Conservation (phyloP, 192 early-diverging fungal genomes). For the Podila clonocystis region DNA sequence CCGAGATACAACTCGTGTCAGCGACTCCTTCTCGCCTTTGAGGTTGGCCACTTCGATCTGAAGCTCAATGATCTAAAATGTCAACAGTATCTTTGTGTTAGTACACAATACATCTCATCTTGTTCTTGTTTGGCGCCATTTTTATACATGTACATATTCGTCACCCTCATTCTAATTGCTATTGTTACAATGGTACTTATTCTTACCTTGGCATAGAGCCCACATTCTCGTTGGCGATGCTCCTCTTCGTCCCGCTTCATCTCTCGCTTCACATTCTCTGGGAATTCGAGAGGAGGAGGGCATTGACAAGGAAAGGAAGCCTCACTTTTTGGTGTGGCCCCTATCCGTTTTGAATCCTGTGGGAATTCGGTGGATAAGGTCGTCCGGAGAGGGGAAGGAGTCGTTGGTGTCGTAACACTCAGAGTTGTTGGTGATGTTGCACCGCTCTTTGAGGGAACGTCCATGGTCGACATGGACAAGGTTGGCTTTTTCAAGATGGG, state of each 20-base stretch:
- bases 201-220: conserved; percentile 38
- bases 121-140: neutral
- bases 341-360: neutral
- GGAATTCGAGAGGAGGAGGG: conserved; percentile 25
- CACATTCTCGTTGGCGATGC: conserved; percentile 32
- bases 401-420: conserved; percentile 5
- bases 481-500: neutral
- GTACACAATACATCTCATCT: neutral
- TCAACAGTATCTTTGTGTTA: neutral
- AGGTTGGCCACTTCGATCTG: conserved; percentile 47
- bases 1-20: conserved; percentile 10
- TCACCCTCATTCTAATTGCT: too few species aligned
- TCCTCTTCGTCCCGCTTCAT: conserved; percentile 34
- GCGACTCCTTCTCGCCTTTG: conserved; percentile 38
- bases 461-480: neutral
- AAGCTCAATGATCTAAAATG: conserved; percentile 37
- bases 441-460: neutral
- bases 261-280: conserved; percentile 34
- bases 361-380: conserved; percentile 3
- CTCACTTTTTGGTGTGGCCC: neutral
- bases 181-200: neutral
- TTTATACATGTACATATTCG: too few species aligned
- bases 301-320: conserved; percentile 1
- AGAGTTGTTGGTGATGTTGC: neutral
- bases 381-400: conserved; percentile 9